Conservation (phyloP, 2,329 filamentous ascomycete species). For the Monosporascus ibericus region DNA sequence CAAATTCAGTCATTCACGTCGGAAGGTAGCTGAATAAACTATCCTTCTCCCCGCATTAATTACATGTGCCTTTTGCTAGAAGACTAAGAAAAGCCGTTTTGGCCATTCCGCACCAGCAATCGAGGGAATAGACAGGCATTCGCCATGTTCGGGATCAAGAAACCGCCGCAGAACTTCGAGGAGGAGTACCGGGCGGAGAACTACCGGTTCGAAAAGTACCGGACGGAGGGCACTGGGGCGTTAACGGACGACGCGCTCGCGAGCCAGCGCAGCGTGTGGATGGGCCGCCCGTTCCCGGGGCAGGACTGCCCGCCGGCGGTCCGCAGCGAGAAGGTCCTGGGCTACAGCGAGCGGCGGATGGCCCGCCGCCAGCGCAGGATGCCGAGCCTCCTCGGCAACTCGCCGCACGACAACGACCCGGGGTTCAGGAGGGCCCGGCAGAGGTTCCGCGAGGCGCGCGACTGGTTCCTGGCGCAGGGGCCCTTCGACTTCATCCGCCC, state of each 20-base stretch:
- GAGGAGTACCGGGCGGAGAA: conserved; percentile 3
- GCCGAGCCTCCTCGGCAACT: neutral
- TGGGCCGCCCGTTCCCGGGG: neutral
- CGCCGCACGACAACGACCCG: neutral
- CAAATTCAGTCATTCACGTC: too few relatives aligned
- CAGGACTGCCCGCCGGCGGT: neutral
- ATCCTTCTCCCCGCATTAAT: too few relatives aligned
- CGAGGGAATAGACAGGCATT: too few relatives aligned
- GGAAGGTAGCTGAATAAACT: too few relatives aligned
- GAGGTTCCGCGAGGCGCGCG: neutral
- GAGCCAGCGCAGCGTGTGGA: neutral
- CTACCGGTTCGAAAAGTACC: conserved; percentile 4
- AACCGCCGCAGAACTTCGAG: neutral
- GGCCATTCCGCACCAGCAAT: too few relatives aligned
- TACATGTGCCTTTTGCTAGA: too few relatives aligned
- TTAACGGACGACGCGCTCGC: neutral
- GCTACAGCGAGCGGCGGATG: neutral
- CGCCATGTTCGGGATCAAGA: too few relatives aligned
- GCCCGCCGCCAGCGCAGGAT: neutral
- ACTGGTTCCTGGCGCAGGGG: conserved; percentile 1
- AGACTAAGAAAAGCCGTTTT: too few relatives aligned
- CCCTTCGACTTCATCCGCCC: neutral
- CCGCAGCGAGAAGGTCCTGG: too few relatives aligned
- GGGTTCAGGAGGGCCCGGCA: neutral
- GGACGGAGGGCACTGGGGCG: neutral